Evolutionary conservation across 2,329 filamentous ascomycete species (phyloP), one percentile per base, ranked within the genome.

Genomic region (Capronia epimyces): DNA sequence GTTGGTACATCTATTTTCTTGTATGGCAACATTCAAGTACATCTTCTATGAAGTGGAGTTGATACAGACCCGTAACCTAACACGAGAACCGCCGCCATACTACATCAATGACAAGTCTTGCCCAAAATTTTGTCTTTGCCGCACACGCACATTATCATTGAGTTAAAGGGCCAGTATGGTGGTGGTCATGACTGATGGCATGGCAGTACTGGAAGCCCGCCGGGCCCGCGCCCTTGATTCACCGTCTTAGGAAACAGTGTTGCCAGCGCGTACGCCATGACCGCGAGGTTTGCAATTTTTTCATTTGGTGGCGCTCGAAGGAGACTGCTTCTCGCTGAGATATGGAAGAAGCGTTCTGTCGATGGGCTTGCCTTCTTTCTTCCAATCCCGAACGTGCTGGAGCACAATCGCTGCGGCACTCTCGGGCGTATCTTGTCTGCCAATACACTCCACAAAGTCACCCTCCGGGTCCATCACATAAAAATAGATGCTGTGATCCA

Each of bases 401-500:
- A 85, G 70, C 49, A 98, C 96, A 51, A 96, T 75, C 70, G 83
- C 83, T 5, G 90, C 87, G 1, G 84, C 93, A 63, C 88, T 81
- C 56, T 93, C 84, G 1, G 91, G 88, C 36, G 88, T 95, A 71
- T 97, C 90, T 71, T 98, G 93, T 56, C 93, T 78, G 15, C 93
- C 93, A 64, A 98, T 83, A 10, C 90, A 94, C 74, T 98, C 94
- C 22, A 98, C 91, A 69, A 98, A 98, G 68, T 98, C 90, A 16
- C 91, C 91, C 62, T 97, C 90, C 0, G 93, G 93, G 68, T 97
- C 93, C 93, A 98, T 98, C 61, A 98, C 73, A 70, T 98, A 98
- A 65, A 98, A 98, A 76, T 98, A 98, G 62, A 98, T 98, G 69
- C 89, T 96, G 74, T 98, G 93, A 69, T 98, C 93, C 10, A 98